Conservation (phyloP, 805 yeast species). For the Candida ovalis region DNA sequence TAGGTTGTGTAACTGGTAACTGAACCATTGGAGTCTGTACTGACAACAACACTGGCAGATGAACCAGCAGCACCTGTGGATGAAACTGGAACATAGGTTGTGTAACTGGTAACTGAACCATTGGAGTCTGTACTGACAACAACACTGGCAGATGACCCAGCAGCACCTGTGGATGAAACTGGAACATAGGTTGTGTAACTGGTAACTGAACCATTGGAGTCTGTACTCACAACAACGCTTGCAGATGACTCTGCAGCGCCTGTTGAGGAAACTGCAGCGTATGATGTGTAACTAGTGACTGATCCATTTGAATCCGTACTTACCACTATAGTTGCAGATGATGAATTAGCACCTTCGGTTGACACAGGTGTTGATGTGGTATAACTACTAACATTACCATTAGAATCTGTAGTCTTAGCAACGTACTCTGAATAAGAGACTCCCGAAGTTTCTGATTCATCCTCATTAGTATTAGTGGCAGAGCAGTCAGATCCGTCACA, state of each 20-base stretch:
- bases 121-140: neutral
- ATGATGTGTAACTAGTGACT: neutral
- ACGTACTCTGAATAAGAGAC: neutral
- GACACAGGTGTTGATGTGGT: neutral
- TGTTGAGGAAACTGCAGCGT: neutral
- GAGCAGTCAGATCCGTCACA: neutral
- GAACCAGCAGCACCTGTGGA: neutral
- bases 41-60: neutral
- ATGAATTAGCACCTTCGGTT: neutral
- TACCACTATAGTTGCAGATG: neutral
- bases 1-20: neutral
- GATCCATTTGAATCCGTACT: slow-evolving; percentile 1
- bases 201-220: neutral
- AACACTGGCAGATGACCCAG: neutral
- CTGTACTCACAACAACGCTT: neutral
- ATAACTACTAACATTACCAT: neutral
- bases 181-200: neutral
- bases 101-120: neutral
- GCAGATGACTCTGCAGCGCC: neutral
- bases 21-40: neutral
- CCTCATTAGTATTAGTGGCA: neutral
- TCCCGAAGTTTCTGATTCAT: neutral
- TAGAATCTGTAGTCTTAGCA: neutral
- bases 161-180: neutral
- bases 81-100: neutral